phyloP scores from a whole-genome alignment of 768 basidiomycete species.

The Pilatotrama ljubarskyi region DNA sequence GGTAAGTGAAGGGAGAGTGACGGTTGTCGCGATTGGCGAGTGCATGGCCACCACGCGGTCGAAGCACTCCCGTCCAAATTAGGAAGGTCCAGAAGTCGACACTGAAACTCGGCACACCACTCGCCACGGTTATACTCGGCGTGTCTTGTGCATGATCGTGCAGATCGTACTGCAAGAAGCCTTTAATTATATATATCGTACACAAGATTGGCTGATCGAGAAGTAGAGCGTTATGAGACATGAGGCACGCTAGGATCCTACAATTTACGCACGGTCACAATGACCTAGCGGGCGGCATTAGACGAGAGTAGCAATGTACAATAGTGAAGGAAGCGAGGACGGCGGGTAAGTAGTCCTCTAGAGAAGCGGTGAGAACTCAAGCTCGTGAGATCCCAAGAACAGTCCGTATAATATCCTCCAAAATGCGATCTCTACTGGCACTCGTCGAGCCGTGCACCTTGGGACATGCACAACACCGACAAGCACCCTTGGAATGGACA shows the following conservation, averaged over 20 bases:
- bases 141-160: too few species aligned
- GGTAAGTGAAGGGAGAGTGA: conserved; percentile 1
- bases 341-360: too few species aligned
- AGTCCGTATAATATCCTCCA: not conserved
- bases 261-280: too few species aligned
- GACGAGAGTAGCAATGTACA: too few species aligned
- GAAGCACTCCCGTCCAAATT: conserved; percentile 22
- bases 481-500: conserved; percentile 6
- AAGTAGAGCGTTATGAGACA: too few species aligned
- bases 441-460: not conserved
- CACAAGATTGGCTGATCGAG: too few species aligned
- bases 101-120: not conserved
- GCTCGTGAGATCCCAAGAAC: not conserved
- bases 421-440: not conserved
- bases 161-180: too few species aligned
- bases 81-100: conserved; percentile 3
- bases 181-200: too few species aligned
- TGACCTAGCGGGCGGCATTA: too few species aligned
- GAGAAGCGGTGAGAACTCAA: not conserved
- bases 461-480: not conserved
- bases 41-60: conserved; percentile 26
- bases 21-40: conserved; percentile 18
- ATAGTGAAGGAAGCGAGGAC: too few species aligned
- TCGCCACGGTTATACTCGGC: too few species aligned
- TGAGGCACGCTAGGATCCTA: too few species aligned